A percentile compares a stretch with the other conserved stretches of the same genome.
These are phyloP conservation scores for Irpex rosettiformis DNA, from an alignment of 1,284 basidiomycete genomes.

Conservation along the genomic window DNA sequence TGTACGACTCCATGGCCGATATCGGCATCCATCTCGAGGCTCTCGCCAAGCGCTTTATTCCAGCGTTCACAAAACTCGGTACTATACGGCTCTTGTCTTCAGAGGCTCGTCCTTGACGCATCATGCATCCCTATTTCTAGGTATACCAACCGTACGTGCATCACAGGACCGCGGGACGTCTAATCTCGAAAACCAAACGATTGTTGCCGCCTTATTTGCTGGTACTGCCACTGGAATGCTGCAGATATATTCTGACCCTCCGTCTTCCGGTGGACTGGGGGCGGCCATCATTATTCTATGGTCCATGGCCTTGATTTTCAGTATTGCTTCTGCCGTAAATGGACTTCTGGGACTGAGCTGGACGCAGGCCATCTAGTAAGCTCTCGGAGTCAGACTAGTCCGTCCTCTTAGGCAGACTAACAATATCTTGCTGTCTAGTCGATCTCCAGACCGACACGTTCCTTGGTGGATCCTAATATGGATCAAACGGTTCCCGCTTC, in stretches of 20 bases:
- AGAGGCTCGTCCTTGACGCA: slow-evolving; percentile 5
- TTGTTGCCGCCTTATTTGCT: slow-evolving; percentile 74
- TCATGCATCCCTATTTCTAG: slow-evolving; percentile 26
- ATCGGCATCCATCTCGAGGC: slow-evolving; percentile 68
- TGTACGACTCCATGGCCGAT: slow-evolving; percentile 64
- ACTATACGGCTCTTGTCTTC: slow-evolving; percentile 19
- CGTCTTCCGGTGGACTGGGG: slow-evolving; percentile 11
- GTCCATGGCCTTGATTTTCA: slow-evolving; percentile 66
- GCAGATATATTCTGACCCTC: slow-evolving; percentile 50
- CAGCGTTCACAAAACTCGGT: slow-evolving; percentile 72
- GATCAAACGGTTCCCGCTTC: slow-evolving; percentile 74
- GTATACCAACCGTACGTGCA: slow-evolving; percentile 70
- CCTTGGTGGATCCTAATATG: slow-evolving; percentile 80
- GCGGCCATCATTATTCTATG: slow-evolving; percentile 58
- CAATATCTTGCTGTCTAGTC: slow-evolving; percentile 30
- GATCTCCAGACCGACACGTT: slow-evolving; percentile 57
- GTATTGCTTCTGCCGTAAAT: slow-evolving; percentile 65
- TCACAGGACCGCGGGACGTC: slow-evolving; percentile 64
- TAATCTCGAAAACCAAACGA: slow-evolving; percentile 66
- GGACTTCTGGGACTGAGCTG: slow-evolving; percentile 61
- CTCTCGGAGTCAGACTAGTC: background rate
- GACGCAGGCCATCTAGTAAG: slow-evolving; percentile 53
- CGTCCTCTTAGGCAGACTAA: background rate
- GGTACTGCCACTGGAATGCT: slow-evolving; percentile 70
- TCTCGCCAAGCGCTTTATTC: slow-evolving; percentile 52